Base-by-base conservation (phyloP, 805 yeast species). In the Metschnikowia bowlesiae region DNA sequence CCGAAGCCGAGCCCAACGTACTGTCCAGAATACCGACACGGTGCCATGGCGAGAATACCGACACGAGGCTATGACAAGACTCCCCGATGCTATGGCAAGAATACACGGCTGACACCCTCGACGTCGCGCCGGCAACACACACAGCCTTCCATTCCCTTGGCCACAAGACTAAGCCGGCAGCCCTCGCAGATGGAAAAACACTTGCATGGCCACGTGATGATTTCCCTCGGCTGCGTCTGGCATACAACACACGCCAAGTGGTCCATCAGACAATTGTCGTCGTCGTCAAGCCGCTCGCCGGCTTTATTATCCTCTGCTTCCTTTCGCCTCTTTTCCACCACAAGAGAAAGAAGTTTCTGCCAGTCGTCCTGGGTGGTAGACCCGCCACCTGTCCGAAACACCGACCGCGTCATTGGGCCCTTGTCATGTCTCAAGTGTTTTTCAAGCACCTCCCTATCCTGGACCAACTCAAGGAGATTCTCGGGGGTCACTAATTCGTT, bases 141-240 rank as follows among this genome's bases (percentile, higher is more conserved):
- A 66, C 97, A 91, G 0, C 84, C 85, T 50, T 79, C 80, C 61
- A 85, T 84, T 10, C 87, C 86, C 53, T 90, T 78, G 33, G 84
- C 69, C 7, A 88, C 89, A 47, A 91, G 73, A 14, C 86, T 80
- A 9, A 83, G 71, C 14, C 97, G 76, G 62, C 97, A 91, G 28
- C 80, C 77, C 55, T 90, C 96, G 66, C 97, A 91, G 5, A 91
- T 73, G 0, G 96, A 90, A 49, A 91, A 80, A 65, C 97, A 91
- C 58, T 82, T 80, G 63, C 97, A 91, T 0, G 97, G 97, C 97
- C 97, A 91, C 2, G 92, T 71, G 8, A 91, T 83, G 39, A 91
- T 80, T 50, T 85, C 87, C 56, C 97, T 75, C 5, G 82, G 79
- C 51, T 85, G 81, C 5, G 77, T 74, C 57, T 86, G 92, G 64